Base-by-base conservation (phyloP, 306 rosid genomes). In the Mucuna pruriens region DNA sequence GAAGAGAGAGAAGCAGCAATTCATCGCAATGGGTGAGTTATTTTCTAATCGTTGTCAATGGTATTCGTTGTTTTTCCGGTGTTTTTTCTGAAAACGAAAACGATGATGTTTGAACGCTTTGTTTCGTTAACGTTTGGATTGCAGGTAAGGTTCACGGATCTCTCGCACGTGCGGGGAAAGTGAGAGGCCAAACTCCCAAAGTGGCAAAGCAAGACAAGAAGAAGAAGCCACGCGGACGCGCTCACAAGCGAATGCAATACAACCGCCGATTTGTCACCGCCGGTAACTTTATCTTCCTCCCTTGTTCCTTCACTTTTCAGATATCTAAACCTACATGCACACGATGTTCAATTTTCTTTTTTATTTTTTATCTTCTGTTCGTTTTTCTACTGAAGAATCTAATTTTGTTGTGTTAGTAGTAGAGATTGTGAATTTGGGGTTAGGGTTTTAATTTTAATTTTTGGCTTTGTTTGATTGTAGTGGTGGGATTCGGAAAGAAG, bases 171-270 rank as follows among this genome's bases (percentile, higher is more conserved):
- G 87, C 87, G 0, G 87, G 87, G 0, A 84, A 84, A 29, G 87
- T 84, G 49, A 84, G 87, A 57, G 87, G 87, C 6, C 87, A 84
- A 84, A 84, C 87, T 2, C 87, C 87, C 6, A 84, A 84, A 20
- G 87, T 84, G 44, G 87, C 87, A 0, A 79, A 79, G 74, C 87
- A 84, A 68, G 87, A 84, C 74, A 84, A 84, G 25, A 84, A 84
- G 78, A 84, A 84, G 84, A 80, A 84, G 87, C 87, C 87, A 58
- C 84, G 87, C n/a, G 87, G 87, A 20, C 87, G 84, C 16, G 87
- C 87, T n/a, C 78, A 84, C 78, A 84, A 84, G 84, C 67, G 87
- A 8, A 84, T 84, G 87, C 87, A 84, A 74, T 84, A 84, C 81
- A 84, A 84, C 22, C 87, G 84, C 74, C 87, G 87, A 46, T 84